Evolutionary conservation across 495 filamentous ascomycete genomes (phyloP).

Genomic region (Jackrogersella minutella): DNA sequence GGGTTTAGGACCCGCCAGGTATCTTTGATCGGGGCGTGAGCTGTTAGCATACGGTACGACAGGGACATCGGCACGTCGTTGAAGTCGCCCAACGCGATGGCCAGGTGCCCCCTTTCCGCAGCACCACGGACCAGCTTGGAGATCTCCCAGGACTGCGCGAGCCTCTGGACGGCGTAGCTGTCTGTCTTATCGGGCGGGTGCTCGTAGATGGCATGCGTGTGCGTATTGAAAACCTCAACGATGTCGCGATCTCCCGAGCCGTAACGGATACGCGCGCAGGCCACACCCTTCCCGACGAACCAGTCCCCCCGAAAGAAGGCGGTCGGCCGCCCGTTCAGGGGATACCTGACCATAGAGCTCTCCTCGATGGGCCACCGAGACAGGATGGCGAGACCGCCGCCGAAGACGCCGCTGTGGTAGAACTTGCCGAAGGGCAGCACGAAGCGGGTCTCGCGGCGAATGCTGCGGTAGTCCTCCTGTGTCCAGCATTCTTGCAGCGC

Average conservation of each 20-base stretch:
- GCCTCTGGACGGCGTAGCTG: slow-evolving; percentile 88
- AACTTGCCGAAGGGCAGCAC: slow-evolving; percentile 95
- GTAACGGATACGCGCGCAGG: slow-evolving; percentile 79
- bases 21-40: slow-evolving; percentile 80
- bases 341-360: slow-evolving; percentile 83
- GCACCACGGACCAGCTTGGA: slow-evolving; percentile 88
- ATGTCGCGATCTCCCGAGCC: slow-evolving; percentile 72
- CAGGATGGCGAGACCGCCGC: slow-evolving; percentile 89
- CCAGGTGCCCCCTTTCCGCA: slow-evolving; percentile 82
- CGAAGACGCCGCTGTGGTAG: slow-evolving; percentile 88
- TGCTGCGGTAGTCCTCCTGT: slow-evolving; percentile 84
- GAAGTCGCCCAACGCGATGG: slow-evolving; percentile 89
- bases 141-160: slow-evolving; percentile 97
- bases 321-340: slow-evolving; percentile 92
- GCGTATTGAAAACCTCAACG: slow-evolving; percentile 91
- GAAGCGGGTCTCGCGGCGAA: slow-evolving; percentile 75
- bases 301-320: slow-evolving; percentile 95
- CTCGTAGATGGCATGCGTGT: slow-evolving; percentile 91
- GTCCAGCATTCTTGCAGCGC: slow-evolving; percentile 97
- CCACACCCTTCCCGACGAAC: slow-evolving; percentile 95
- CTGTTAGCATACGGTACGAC: slow-evolving; percentile 83
- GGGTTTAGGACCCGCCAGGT: slow-evolving; percentile 83
- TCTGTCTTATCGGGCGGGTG: slow-evolving; percentile 69
- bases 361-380: slow-evolving; percentile 97
- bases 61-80: slow-evolving; percentile 92